Percentiles rank a stretch among this genome's conserved stretches.
These are phyloP conservation scores for Heritiera littoralis DNA, from an alignment of 345 rosid species.

Conservation along the genomic window DNA sequence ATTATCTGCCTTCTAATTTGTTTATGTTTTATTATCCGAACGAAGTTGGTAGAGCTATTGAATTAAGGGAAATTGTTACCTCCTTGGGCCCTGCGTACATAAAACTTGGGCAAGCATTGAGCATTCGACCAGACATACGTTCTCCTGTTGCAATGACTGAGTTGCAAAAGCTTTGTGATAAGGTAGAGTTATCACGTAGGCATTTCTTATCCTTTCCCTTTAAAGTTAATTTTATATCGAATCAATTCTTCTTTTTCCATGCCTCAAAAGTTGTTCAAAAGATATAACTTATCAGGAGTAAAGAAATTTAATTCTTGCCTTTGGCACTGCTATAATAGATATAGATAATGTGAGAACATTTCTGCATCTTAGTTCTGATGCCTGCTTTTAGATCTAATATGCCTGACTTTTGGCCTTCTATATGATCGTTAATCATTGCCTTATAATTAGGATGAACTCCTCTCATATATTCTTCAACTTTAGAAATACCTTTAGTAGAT, in stretches of 20 bases:
- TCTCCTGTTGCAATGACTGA: conserved; percentile 93
- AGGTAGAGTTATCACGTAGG: conserved; percentile 47
- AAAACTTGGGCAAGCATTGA: conserved; percentile 97
- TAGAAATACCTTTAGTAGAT: neutral
- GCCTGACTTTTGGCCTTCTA: neutral
- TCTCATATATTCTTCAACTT: neutral
- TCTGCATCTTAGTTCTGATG: neutral
- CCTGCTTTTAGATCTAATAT: neutral
- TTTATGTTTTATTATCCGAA: conserved; percentile 53
- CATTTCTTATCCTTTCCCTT: conserved; percentile 12
- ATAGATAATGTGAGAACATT: neutral
- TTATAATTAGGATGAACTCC: conserved; percentile 6
- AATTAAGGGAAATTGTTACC: conserved; percentile 92
- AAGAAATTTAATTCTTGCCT: neutral
- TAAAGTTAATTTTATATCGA: neutral
- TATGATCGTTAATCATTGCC: neutral
- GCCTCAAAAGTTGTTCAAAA: neutral
- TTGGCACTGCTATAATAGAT: neutral
- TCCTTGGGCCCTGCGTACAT: conserved; percentile 98
- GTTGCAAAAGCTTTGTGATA: conserved; percentile 98
- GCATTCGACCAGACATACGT: conserved; percentile 94
- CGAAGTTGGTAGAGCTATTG: conserved; percentile 95
- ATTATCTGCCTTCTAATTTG: conserved; percentile 4
- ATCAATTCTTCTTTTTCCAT: neutral
- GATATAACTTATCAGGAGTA: neutral